Conservation (phyloP, 208 protist species). For the Phytomonas sp. region DNA sequence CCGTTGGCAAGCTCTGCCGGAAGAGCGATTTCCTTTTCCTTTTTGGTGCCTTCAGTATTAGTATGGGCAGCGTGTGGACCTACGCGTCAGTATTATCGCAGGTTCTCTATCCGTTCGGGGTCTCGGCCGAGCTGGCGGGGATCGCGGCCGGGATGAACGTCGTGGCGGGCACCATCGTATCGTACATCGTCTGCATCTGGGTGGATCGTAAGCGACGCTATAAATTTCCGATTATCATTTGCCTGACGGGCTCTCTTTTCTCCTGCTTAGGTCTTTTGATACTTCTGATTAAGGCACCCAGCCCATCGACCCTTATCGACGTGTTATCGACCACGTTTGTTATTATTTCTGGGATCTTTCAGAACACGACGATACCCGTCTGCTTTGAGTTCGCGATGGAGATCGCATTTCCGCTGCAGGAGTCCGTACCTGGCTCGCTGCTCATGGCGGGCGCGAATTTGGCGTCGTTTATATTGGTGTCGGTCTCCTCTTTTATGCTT, state of each 20-base stretch:
- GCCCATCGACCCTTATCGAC: conserved; percentile 28
- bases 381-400: conserved; percentile 72
- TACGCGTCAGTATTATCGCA: conserved; percentile 59
- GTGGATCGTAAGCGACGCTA: conserved; percentile 48
- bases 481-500: conserved; percentile 39
- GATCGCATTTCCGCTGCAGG: conserved; percentile 49
- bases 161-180: conserved; percentile 32
- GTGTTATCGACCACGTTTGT: conserved; percentile 37
- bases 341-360: conserved; percentile 48
- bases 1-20: conserved; percentile 22
- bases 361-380: conserved; percentile 69
- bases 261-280: conserved; percentile 40
- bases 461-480: conserved; percentile 46
- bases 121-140: conserved; percentile 36
- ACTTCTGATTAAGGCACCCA: conserved; percentile 32
- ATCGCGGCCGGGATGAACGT: conserved; percentile 49
- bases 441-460: conserved; percentile 69
- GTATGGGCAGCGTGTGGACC: conserved; percentile 63
- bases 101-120: conserved; percentile 54
- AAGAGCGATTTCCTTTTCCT: conserved; percentile 52
- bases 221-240: conserved; percentile 34
- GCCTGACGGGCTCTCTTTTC: conserved; percentile 31
- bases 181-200: conserved; percentile 47
- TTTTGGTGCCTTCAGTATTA: conserved; percentile 48
- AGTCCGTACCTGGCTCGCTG: conserved; percentile 50